Evolutionary conservation across 2,329 filamentous ascomycete species (phyloP), one percentile per base, ranked within the genome.

Genomic region (Cladobotryum protrusum): DNA sequence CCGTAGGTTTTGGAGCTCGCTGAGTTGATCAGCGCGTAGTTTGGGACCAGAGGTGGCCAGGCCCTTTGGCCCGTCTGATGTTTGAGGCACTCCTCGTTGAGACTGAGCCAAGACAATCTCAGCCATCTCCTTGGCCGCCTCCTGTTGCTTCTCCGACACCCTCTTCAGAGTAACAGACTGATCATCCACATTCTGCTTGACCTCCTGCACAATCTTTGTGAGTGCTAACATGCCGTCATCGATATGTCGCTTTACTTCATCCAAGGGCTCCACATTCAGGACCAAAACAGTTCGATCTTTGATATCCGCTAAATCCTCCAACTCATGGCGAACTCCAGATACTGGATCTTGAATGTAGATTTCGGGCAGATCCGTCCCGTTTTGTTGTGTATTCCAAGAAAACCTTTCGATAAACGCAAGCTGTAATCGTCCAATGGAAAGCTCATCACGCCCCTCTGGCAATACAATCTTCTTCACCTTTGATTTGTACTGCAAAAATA

Each of bases 331-430:
- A n/a, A 99, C 87, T 1, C 93, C 93, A 8, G 93, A 97, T 2
- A 96, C 80, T 0, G 91, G 86, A 65, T 99, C 93, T 66, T 99
- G 93, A 14, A 99, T 93, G 66, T 99, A 96, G 14, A 99, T 97
- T 60, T 99, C 93, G 0, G 93, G 93, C 42, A 99, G 72, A 64
- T 99, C 93, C 13, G 83, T 82, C 7, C 93, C 93, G 61, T 96
- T 95, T 53, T 89, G 86, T 59, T 97, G 91, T 1, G 92, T 96
- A 60, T 96, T 97, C 91, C 95, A 99, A 0, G 92, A 93, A 64
- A 99, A 99, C 65, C 96, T 99, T 59, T 99, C 93, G 59, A 99
- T 99, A 60, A 99, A 99, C 1, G 93, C 92, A 24, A 99, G 78
- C 66, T 99, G 92, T 51, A 99, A 70, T 19, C 91, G 82, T 1